Conservation (phyloP, 2,329 filamentous ascomycete species). For the Fusarium devonianum region DNA sequence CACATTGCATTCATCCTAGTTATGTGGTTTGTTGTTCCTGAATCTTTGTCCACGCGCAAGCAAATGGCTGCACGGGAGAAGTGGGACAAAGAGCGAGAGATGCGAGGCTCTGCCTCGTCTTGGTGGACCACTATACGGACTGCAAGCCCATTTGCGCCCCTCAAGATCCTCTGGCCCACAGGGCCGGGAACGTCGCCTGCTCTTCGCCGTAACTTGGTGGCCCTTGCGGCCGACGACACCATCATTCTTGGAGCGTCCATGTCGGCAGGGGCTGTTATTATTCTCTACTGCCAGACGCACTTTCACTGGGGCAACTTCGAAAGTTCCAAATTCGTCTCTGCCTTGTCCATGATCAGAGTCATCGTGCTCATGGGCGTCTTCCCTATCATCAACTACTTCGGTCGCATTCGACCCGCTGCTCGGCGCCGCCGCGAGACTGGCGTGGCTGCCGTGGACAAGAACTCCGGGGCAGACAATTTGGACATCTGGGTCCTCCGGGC, state of each 20-base stretch:
- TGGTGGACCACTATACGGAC: constrained; percentile 50
- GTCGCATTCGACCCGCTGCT: constrained; percentile 65
- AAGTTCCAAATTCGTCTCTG: constrained; percentile 79
- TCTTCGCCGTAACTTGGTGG: constrained; percentile 80
- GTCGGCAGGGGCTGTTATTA: constrained; percentile 79
- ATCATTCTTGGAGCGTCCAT: constrained; percentile 83
- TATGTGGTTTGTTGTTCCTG: constrained; percentile 76
- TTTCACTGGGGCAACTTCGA: constrained; percentile 87
- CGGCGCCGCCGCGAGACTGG: constrained; percentile 50
- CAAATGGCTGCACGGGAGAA: constrained; percentile 76
- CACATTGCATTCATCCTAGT: constrained; percentile 78
- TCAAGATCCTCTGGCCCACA: constrained; percentile 79
- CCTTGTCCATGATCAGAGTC: constrained; percentile 80
- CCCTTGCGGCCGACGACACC: constrained; percentile 82
- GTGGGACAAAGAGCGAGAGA: constrained; percentile 56
- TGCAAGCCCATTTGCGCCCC: constrained; percentile 75
- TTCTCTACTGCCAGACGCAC: constrained; percentile 81
- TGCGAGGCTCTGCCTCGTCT: constrained; percentile 42
- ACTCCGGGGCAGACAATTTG: constrained; percentile 75
- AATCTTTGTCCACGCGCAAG: constrained; percentile 79
- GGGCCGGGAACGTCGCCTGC: constrained; percentile 65
- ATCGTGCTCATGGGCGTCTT: constrained; percentile 76
- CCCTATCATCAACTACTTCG: constrained; percentile 77
- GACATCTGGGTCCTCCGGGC: constrained; percentile 80
- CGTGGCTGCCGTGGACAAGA: constrained; percentile 53